A percentile compares a stretch with the other conserved stretches of the same genome.
phyloP scores from a whole-genome alignment of 805 yeast genomes.

The Yarrowia sp. region DNA sequence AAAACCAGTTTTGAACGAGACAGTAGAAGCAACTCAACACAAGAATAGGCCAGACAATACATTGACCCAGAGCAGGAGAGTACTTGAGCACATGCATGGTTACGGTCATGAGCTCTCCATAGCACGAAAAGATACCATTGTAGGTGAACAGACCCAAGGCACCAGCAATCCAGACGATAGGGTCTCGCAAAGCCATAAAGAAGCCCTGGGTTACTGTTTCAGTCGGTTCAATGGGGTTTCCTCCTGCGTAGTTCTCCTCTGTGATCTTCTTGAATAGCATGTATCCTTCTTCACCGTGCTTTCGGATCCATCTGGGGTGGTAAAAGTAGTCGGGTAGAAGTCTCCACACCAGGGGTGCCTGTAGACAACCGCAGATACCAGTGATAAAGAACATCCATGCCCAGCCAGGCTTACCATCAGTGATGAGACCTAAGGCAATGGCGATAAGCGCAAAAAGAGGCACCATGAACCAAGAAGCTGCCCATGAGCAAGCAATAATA shows the following conservation, averaged over 20 bases:
- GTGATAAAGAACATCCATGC: conserved; percentile 28
- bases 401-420: conserved; percentile 20
- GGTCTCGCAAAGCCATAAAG: not conserved
- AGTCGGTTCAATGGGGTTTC: conserved; percentile 1
- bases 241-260: conserved; percentile 3
- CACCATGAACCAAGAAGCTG: conserved; percentile 13
- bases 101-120: conserved; percentile 12
- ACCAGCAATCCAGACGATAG: conserved; percentile 4
- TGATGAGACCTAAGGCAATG: conserved; percentile 18
- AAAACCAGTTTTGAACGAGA: conserved; percentile 5
- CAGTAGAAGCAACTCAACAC: conserved; percentile 3
- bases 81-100: conserved; percentile 9
- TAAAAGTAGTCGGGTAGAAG: conserved; percentile 25
- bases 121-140: conserved; percentile 1
- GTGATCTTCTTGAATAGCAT: conserved; percentile 15
- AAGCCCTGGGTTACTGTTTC: not conserved
- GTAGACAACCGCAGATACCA: conserved; percentile 15
- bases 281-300: conserved; percentile 16
- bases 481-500: conserved; percentile 23
- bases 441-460: conserved; percentile 21
- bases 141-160: not conserved
- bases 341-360: conserved; percentile 26
- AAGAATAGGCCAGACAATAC: conserved; percentile 12
- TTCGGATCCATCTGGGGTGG: conserved; percentile 26
- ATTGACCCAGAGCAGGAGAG: conserved; percentile 12